Base-by-base conservation (phyloP, 208 protist species). In the Crithidia fasciculata region DNA sequence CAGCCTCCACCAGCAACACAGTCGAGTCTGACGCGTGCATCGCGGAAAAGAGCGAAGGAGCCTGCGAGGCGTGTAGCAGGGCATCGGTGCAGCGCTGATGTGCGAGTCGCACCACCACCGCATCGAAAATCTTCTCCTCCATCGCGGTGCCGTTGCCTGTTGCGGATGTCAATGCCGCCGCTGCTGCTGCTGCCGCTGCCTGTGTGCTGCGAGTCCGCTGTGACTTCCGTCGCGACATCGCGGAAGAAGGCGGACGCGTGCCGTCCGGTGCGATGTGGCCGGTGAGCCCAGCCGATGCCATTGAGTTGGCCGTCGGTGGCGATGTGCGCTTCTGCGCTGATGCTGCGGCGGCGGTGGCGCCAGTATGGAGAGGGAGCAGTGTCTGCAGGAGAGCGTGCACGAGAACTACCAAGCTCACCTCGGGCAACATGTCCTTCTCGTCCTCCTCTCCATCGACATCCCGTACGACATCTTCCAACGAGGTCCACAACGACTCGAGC, bases 321-420 rank as follows among this genome's bases (percentile, higher is more conserved):
- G 41, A 28, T 5, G 39, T 53, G 49, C 10, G 54, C 8, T 47
- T 40, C 19, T 10, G 63, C 36, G 36, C 15, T 5, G 47, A 10
- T 13, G 60, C 18, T 12, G 67, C n/a, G 10, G 50, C 58, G 9
- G 9, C 8, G 50, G 28, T 28, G 28, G 28, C 28, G 28, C 28
- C 28, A 28, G 28, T 28, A 28, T 54, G 16, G 3, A 61, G 45
- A 5, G 59, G 59, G 18, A 57, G 18, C 5, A 78, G 60, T 3
- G 60, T 60, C 41, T 39, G 50, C 37, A 79, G 40, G 5, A 79
- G 44, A 4, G 67, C 67, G 41, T 65, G 66, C 18, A 74, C 49
- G 36, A 79, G 61, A 58, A 66, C 63, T 36, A 74, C 19, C 7
- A 79, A 53, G 15, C 60, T 61, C 61, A 73, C 67, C 15, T 73